Conservation (phyloP, 257 asterid genomes). For the Thymus mandschuricus region DNA sequence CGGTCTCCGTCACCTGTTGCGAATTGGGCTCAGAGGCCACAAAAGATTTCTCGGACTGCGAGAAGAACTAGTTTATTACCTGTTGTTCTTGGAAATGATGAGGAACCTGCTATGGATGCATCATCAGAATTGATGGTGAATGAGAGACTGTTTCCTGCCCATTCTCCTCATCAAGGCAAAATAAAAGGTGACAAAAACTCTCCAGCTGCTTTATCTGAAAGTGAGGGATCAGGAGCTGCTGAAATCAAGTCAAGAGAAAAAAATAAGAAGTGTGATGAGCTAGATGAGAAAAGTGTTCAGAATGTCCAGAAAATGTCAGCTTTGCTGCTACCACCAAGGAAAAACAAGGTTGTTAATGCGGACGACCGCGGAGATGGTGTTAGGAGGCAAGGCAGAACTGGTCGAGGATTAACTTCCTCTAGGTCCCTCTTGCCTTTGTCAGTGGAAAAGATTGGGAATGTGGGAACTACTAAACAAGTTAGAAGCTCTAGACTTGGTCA, state of each 20-base stretch:
- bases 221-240: conserved; percentile 66
- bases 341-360: conserved; percentile 60
- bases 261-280: conserved; percentile 64
- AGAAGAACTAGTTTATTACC: conserved; percentile 77
- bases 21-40: conserved; percentile 89
- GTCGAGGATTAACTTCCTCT: conserved; percentile 68
- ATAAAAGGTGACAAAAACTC: conserved; percentile 65
- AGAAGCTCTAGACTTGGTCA: conserved; percentile 80
- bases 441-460: conserved; percentile 71
- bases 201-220: conserved; percentile 76
- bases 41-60: conserved; percentile 78
- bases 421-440: conserved; percentile 71
- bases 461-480: conserved; percentile 81
- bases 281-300: conserved; percentile 68
- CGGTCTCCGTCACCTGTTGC: conserved; percentile 88
- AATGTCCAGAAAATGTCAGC: conserved; percentile 82
- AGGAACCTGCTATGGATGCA: conserved; percentile 49
- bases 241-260: conserved; percentile 67
- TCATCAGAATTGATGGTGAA: conserved; percentile 50
- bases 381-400: conserved; percentile 86
- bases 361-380: conserved; percentile 72
- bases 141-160: conserved; percentile 62
- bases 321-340: conserved; percentile 78
- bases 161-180: conserved; percentile 75
- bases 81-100: conserved; percentile 66